Conservation (phyloP, 495 filamentous ascomycete species). For the Immersiella caudata region DNA sequence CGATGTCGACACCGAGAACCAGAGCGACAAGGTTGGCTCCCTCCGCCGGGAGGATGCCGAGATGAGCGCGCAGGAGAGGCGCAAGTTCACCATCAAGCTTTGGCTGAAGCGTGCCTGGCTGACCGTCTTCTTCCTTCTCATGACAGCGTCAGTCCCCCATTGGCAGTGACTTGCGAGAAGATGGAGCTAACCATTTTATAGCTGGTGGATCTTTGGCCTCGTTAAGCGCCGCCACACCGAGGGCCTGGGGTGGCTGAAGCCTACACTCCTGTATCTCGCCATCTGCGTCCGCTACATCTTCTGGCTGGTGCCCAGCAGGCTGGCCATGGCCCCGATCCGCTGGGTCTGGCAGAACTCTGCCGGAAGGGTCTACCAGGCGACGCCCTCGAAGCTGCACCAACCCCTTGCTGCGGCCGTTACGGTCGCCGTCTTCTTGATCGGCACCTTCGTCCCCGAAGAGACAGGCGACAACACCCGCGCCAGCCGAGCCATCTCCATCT, state of each 20-base stretch:
- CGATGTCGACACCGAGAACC: constrained; percentile 32
- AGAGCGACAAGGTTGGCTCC: constrained; percentile 32
- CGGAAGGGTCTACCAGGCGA: constrained; percentile 51
- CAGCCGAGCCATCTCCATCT: constrained; percentile 77
- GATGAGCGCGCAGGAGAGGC: neutral
- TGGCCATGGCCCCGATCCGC: constrained; percentile 65
- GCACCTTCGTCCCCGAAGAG: constrained; percentile 71
- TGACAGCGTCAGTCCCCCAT: constrained; percentile 32
- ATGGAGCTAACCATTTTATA: neutral
- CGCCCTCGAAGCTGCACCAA: constrained; percentile 65
- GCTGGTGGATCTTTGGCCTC: constrained; percentile 85
- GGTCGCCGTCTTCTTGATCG: constrained; percentile 72
- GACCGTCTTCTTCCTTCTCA: constrained; percentile 21
- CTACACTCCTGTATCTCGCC: constrained; percentile 78
- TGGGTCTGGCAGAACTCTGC: constrained; percentile 68
- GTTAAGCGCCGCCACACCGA: constrained; percentile 71
- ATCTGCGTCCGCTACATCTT: constrained; percentile 74
- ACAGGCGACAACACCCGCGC: constrained; percentile 72
- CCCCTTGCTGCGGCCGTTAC: constrained; percentile 61
- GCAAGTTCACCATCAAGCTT: constrained; percentile 5
- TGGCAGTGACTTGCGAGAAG: too few species aligned
- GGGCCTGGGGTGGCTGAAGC: constrained; percentile 80
- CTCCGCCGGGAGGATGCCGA: constrained; percentile 14
- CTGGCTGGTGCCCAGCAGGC: constrained; percentile 68
- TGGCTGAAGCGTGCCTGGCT: constrained; percentile 23